Evolutionary conservation across 164 flowering plant species (phyloP).

Genomic region (Tetracentron sinense): DNA sequence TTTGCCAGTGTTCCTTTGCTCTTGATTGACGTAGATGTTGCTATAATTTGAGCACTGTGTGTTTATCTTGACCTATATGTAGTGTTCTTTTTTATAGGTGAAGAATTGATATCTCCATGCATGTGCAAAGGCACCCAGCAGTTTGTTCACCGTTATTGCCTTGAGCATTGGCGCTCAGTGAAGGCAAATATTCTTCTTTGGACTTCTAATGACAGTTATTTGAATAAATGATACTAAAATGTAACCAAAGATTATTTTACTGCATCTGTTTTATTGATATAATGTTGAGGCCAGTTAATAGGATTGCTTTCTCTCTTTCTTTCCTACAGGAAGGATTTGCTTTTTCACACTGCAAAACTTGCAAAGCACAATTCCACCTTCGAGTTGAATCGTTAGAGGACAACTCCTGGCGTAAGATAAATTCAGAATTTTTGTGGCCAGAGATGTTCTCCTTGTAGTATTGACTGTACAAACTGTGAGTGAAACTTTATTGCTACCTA

Average conservation of each 20-base stretch:
- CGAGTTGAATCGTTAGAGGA: conserved; percentile 61
- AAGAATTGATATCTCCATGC: conserved; percentile 86
- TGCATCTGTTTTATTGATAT: too few relatives aligned
- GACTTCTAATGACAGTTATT: not conserved
- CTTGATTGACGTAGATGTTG: too few relatives aligned
- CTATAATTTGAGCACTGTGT: too few relatives aligned
- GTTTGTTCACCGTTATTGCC: conserved; percentile 91
- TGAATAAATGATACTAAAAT: not conserved
- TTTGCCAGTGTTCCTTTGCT: not conserved
- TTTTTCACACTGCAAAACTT: conserved; percentile 94
- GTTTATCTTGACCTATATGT: not conserved
- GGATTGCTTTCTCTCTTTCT: not conserved
- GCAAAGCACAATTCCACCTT: conserved; percentile 89
- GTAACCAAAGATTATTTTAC: not conserved
- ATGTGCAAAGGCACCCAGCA: conserved; percentile 98
- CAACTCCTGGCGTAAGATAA: conserved; percentile 78
- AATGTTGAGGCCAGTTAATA: not conserved
- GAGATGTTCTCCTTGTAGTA: conserved; percentile 88
- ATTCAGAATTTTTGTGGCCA: conserved; percentile 85
- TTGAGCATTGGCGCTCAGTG: conserved; percentile 96
- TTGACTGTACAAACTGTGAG: conserved; percentile 85
- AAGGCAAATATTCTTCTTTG: conserved; percentile 40
- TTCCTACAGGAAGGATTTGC: conserved; percentile 85
- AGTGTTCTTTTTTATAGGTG: conserved; percentile 40
- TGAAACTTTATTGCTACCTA: conserved; percentile 2